phyloP scores from a whole-genome alignment of 306 rosid species.

The Vigna trinervia region DNA sequence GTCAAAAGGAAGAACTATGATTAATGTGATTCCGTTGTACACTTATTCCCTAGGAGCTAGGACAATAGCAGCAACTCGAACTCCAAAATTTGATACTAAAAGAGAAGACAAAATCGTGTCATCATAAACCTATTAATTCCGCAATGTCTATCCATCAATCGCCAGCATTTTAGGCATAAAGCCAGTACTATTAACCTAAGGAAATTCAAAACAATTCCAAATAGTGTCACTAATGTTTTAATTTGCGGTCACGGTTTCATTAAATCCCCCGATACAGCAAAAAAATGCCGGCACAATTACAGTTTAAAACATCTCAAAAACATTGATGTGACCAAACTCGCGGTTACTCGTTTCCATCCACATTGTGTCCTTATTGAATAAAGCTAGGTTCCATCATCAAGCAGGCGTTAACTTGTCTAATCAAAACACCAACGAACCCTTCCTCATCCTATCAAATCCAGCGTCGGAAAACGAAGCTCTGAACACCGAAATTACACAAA shows the following conservation, averaged over 20 bases:
- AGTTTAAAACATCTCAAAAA: neutral
- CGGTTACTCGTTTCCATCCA: neutral
- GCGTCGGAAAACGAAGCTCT: neutral
- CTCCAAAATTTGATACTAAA: neutral
- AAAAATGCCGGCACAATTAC: no score
- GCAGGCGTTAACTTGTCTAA: neutral
- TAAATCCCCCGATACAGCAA: no score
- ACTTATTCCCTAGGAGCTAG: neutral
- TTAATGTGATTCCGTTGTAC: neutral
- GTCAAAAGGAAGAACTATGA: neutral
- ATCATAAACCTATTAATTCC: conserved; percentile 8
- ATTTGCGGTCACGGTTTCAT: neutral
- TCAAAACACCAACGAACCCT: conserved; percentile 12
- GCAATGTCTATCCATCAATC: conserved; percentile 29
- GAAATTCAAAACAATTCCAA: conserved; percentile 20
- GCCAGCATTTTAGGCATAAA: neutral
- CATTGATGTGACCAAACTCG: no score
- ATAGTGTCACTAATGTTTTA: neutral
- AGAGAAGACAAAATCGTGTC: neutral
- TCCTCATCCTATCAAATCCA: conserved; percentile 15
- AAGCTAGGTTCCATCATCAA: neutral
- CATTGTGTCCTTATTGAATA: neutral
- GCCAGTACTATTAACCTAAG: neutral
- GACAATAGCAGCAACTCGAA: neutral
- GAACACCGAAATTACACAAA: neutral